phyloP scores from a whole-genome alignment of 1,284 basidiomycete species.

The Amylostereum chailletii region DNA sequence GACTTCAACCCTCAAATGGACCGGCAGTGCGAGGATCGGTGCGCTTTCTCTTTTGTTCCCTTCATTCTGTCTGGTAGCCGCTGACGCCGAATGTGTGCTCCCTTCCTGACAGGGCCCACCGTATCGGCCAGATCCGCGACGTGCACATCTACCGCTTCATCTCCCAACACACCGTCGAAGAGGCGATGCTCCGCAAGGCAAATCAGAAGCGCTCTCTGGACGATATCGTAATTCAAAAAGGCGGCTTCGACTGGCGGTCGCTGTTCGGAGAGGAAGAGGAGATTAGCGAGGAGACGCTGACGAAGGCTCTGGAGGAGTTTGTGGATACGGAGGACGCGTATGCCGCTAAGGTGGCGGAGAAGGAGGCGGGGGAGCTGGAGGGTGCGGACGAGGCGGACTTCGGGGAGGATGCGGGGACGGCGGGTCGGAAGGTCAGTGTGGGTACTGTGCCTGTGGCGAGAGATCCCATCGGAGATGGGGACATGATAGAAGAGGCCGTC shows the following conservation, averaged over 20 bases:
- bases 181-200: slow-evolving; percentile 92
- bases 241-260: slow-evolving; percentile 92
- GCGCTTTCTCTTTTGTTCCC: slow-evolving; percentile 14
- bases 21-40: slow-evolving; percentile 92
- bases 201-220: slow-evolving; percentile 93
- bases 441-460: slow-evolving; percentile 25
- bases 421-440: slow-evolving; percentile 15
- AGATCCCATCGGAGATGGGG: slow-evolving; percentile 16
- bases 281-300: slow-evolving; percentile 32
- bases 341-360: slow-evolving; percentile 73
- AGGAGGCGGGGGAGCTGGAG: slow-evolving; percentile 62
- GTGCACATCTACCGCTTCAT: slow-evolving; percentile 97
- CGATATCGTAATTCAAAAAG: slow-evolving; percentile 88
- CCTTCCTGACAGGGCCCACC: slow-evolving; percentile 56
- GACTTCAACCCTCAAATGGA: slow-evolving; percentile 99
- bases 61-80: not conserved
- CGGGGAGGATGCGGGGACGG: slow-evolving; percentile 31
- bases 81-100: slow-evolving; percentile 4
- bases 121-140: slow-evolving; percentile 94
- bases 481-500: slow-evolving; percentile 18
- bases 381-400: slow-evolving; percentile 77
- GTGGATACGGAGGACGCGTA: slow-evolving; percentile 84
- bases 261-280: slow-evolving; percentile 58
- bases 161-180: slow-evolving; percentile 89
- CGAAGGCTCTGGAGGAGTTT: slow-evolving; percentile 70